A percentile compares a stretch with the other conserved stretches of the same genome.
Evolutionary conservation across 208 protist genomes (phyloP).

Genomic region (Wallacemonas collosoma): DNA sequence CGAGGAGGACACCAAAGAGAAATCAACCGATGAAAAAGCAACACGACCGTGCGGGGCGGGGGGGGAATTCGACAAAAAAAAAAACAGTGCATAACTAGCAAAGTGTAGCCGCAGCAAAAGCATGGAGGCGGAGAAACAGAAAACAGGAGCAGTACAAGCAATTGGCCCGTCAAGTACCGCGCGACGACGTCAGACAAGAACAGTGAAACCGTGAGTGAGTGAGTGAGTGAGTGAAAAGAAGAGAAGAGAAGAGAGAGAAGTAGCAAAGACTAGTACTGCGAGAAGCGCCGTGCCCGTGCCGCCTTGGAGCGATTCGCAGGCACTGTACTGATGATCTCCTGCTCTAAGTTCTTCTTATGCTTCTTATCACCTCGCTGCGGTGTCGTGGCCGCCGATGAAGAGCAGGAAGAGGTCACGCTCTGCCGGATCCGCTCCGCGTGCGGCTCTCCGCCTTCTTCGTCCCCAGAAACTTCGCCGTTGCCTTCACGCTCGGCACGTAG

Average conservation of each 20-base stretch:
- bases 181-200: background rate
- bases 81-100: no score
- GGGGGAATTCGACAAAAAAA: no score
- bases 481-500: background rate
- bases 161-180: no score
- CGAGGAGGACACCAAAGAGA: no score
- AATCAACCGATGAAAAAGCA: no score
- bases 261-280: slow-evolving; percentile 3
- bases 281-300: slow-evolving; percentile 5
- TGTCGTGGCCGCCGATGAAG: background rate
- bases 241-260: background rate
- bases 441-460: background rate
- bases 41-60: no score
- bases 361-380: background rate
- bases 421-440: no score
- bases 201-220: background rate
- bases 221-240: background rate
- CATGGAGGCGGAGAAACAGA: no score
- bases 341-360: slow-evolving; percentile 1
- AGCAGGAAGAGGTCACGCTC: background rate
- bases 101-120: no score
- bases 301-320: background rate
- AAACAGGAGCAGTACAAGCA: no score
- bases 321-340: slow-evolving; percentile 1
- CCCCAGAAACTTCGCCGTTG: slow-evolving; percentile 2